Evolutionary conservation across 2,329 filamentous ascomycete genomes (phyloP).

Genomic region (Fusarium setosum): DNA sequence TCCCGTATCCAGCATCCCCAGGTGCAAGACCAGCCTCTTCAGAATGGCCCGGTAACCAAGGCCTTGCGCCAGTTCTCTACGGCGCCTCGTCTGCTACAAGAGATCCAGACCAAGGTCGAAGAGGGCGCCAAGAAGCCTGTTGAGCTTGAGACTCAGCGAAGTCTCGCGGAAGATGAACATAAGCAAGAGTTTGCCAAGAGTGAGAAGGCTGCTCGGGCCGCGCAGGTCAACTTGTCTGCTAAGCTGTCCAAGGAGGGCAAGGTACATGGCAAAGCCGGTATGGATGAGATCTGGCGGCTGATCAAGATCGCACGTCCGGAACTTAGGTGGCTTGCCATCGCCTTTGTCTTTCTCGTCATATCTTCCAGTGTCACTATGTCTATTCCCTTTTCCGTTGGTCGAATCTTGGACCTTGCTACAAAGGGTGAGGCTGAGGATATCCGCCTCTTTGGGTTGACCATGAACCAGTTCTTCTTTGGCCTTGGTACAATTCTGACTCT

Average conservation of each 20-base stretch:
- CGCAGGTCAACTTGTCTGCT: slow-evolving; percentile 89
- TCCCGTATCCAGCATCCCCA: slow-evolving; percentile 5
- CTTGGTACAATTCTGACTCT: slow-evolving; percentile 81
- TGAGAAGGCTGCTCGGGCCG: slow-evolving; percentile 86
- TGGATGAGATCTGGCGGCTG: slow-evolving; percentile 84
- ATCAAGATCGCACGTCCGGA: slow-evolving; percentile 92
- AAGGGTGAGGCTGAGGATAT: slow-evolving; percentile 74
- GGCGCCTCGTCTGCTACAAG: slow-evolving; percentile 33
- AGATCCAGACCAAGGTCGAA: slow-evolving; percentile 43
- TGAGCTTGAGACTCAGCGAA: slow-evolving; percentile 45
- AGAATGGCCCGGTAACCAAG: slow-evolving; percentile 20
- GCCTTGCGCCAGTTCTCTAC: slow-evolving; percentile 48
- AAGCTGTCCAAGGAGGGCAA: slow-evolving; percentile 87
- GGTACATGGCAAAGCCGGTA: slow-evolving; percentile 66
- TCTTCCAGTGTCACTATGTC: slow-evolving; percentile 96
- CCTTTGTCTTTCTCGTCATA: slow-evolving; percentile 86
- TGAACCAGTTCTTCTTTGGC: slow-evolving; percentile 89
- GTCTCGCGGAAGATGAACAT: slow-evolving; percentile 48
- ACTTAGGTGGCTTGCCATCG: slow-evolving; percentile 78
- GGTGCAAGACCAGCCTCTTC: slow-evolving; percentile 6
- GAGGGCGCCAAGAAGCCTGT: slow-evolving; percentile 52
- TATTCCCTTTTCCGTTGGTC: slow-evolving; percentile 95
- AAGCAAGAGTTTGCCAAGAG: slow-evolving; percentile 69
- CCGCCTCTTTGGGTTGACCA: slow-evolving; percentile 83
- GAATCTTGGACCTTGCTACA: slow-evolving; percentile 92